Evolutionary conservation across 768 basidiomycete species (phyloP).

Genomic region (Pisolithus tinctorius): DNA sequence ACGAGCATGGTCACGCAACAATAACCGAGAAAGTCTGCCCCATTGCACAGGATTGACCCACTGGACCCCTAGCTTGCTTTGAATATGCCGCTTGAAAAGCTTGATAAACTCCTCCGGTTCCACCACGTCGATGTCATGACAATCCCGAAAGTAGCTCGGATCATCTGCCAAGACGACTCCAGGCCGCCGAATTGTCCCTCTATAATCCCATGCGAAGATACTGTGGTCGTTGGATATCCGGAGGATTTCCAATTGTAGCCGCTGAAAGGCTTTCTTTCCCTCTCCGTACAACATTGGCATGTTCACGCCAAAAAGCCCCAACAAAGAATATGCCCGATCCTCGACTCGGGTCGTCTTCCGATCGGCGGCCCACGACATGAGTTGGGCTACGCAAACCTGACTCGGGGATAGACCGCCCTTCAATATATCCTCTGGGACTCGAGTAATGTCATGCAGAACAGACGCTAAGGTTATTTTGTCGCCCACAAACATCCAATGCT

Average conservation of each 20-base stretch:
- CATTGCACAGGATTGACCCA: background rate
- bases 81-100: background rate
- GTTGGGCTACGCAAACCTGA: background rate
- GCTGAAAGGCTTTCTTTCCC: no score
- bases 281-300: no score
- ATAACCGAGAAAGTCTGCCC: background rate
- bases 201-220: constrained; percentile 3
- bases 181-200: background rate
- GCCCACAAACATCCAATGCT: background rate
- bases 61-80: no score
- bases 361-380: constrained; percentile 10
- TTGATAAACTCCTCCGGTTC: background rate
- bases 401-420: background rate
- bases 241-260: background rate
- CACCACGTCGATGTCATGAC: background rate
- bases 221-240: constrained; percentile 1
- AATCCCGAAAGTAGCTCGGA: background rate
- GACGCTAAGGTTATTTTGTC: background rate
- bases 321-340: no score
- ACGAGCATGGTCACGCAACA: background rate
- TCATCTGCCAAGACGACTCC: background rate
- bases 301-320: no score
- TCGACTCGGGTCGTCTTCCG: constrained; percentile 9
- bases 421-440: background rate
- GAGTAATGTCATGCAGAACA: background rate